Base-by-base conservation (phyloP, 805 yeast genomes). In the Sugiyamaella americana region DNA sequence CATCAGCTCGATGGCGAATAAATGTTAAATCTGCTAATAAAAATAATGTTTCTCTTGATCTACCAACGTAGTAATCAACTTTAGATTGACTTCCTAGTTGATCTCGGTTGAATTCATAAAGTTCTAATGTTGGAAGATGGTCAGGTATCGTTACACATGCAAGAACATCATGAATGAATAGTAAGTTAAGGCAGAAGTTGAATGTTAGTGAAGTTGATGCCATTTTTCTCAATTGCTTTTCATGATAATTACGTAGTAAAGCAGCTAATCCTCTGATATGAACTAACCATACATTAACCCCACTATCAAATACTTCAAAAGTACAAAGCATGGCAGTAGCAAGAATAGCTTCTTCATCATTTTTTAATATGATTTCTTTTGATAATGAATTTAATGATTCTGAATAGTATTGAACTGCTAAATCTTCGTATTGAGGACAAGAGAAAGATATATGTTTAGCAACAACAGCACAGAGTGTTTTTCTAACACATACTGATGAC, bases 281-380 rank as follows among this genome's bases (percentile, higher is more conserved):
- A 16, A 42, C 16, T n/a, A 16, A 5, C 45, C 45, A 42, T 13
- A 20, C 38, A 11, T 37, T 18, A 11, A 32, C 37, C 17, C 45
- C 45, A 18, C 45, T 37, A 42, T 42, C 45, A 34, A 42, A 42
- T 30, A 42, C 23, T n/a, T 42, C 45, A 30, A 42, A 42, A 17
- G 45, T 30, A n/a, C 45, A 30, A 16, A 42, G 40, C 40, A 34
- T 42, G 4, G 45, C 24, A 6, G 40, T 30, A 19, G 45, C 21
- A 6, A 42, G 36, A 10, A 42, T 16, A 8, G 32, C 32, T 18
- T 34, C n/a, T 29, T 42, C 41, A 34, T 42, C 40, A 3, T 16
- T 3, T 19, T 20, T n/a, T 24, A 19, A 8, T 10, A n/a, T 10
- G 13, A 19, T 18, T 11, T 20, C 19, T 10, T 19, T 4, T 2